Conservation (phyloP, 345 rosid genomes). For the Eucalyptus regnans region DNA sequence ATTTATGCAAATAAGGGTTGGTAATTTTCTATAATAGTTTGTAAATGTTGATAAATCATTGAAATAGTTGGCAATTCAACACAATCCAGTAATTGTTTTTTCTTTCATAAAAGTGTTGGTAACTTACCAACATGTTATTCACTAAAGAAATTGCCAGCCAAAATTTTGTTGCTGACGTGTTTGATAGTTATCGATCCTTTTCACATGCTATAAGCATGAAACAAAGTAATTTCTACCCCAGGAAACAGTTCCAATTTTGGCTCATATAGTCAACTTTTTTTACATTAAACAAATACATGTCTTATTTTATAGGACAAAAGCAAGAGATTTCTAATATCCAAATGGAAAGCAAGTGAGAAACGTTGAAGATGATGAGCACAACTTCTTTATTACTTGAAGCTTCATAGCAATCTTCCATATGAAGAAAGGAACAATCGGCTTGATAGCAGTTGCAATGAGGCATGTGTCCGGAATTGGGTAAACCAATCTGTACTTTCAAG, state of each 20-base stretch:
- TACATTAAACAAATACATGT: background rate
- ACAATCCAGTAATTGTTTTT: no score
- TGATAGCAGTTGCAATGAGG: accelerated
- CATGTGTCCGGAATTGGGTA: accelerated
- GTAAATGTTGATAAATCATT: no score
- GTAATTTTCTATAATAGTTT: no score
- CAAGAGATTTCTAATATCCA: background rate
- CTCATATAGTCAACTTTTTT: background rate
- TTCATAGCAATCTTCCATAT: background rate
- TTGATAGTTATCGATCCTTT: accelerated
- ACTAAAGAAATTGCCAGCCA: no score
- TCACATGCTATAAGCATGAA: no score
- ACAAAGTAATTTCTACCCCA: no score
- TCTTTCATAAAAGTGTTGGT: no score
- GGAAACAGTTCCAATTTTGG: no score
- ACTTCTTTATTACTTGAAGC: background rate
- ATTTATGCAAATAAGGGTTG: no score
- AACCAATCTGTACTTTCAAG: background rate
- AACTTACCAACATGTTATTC: no score
- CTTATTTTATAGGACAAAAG: background rate
- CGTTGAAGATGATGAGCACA: background rate
- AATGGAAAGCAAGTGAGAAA: background rate
- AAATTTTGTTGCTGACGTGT: no score
- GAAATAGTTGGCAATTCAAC: no score
- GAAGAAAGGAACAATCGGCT: background rate